Base-by-base conservation (phyloP, 1,284 basidiomycete species). In the Ganoderma sp. region DNA sequence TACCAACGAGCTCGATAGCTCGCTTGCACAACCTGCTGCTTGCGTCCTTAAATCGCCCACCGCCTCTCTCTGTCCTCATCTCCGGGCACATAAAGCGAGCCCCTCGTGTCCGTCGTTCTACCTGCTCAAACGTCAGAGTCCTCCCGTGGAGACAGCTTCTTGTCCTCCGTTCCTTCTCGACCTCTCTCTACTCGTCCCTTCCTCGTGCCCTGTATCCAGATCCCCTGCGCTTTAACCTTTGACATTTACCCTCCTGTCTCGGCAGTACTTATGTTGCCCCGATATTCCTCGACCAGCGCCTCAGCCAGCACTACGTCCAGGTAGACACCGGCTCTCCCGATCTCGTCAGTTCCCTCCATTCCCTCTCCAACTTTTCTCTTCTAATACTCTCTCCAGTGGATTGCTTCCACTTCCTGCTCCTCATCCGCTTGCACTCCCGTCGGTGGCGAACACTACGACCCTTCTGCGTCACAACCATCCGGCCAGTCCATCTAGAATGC, bases 311-410 rank as follows among this genome's bases (percentile, higher is more conserved):
- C 42, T 85, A 83, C 3, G 78, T 93, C 2, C 90, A 92, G 73
- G 84, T 93, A 42, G 91, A 93, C 73, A 91, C 89, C 0, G 91
- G 92, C 43, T 93, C 91, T 1, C 90, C 90, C 0, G 91, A 93
- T 78, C 81, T 93, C 34, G 90, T 91, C 67, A 72, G 88, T 80
- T 22, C 43, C 52, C 61, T 45, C 28, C 19, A 32, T 52, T 32
- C 12, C n/a, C 22, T 7, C n/a, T 15, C 54, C 17, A 52, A 32
- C 25, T 12, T 39, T 15, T 25, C 10, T 41, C 15, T 15, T n/a
- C 61, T 17, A 68, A 28, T 19, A n/a, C 9, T 42, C 37, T 48
- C 22, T 19, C 2, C 61, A 73, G 71, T 73, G 90, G 90, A 78
- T 91, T 56, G 86, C 87, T 0, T 88, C 87, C 0, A 82, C 81